Evolutionary conservation across 2,329 filamentous ascomycete species (phyloP), one percentile per base, ranked within the genome.

Genomic region (Fusarium citri): DNA sequence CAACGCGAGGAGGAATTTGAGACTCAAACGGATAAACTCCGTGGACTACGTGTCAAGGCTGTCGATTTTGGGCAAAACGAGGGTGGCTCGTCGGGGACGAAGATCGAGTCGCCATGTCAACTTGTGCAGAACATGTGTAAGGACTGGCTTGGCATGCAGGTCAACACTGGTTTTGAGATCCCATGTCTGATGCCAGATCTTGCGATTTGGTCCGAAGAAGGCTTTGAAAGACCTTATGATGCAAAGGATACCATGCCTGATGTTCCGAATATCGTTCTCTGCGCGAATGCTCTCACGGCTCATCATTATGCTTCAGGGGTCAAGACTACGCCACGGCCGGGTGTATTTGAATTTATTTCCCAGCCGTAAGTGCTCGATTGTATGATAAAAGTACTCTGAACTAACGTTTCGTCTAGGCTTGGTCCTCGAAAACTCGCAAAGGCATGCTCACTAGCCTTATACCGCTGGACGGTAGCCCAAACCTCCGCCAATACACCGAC

Each of bases 341-440:
- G 72, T 3, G 65, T 81, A 5, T 74, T 79, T 8, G 80, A 82
- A 48, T 81, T 80, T 26, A 76, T 82, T 15, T 79, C 80, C 15
- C 80, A 80, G 18, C 81, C 81, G 76, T 80, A 61, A 74, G 80
- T 76, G 23, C 5, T 0, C n/a, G n/a, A 9, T 2, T 4, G 4
- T 5, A 1, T 1, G 5, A 1, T 11, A 20, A 2, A 8, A 7
- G 28, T 6, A 3, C 18, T 16, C 11, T 43, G 8, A 6, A 18
- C 34, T 59, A 18, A 63, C 49, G 49, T 4, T 50, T 40, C 2
- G 5, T 5, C 5, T 22, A 81, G 79, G 3, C 72, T 79, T 7
- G 79, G 80, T 3, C 80, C 80, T 15, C 76, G 80, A 6, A 82
- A 82, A 42, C 66, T 82, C 0, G 78, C 79, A 16, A 78, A 78